Base-by-base conservation (phyloP, 805 yeast species). In the Tetrapisispora iriomotensis region DNA sequence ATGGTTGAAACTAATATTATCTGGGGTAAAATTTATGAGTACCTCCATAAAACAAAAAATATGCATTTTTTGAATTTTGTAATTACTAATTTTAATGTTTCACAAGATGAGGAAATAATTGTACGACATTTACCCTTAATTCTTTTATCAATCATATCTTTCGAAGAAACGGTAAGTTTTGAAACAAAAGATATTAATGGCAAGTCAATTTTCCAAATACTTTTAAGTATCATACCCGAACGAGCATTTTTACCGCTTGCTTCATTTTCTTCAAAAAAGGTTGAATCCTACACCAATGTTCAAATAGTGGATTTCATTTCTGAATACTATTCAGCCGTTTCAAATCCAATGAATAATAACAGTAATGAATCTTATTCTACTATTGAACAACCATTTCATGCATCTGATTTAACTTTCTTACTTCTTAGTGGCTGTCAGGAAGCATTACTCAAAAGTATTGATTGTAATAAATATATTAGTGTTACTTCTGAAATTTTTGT, bases 71-170 rank as follows among this genome's bases (percentile, higher is more conserved):
- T 85, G 7, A 60, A 64, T 5, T 88, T 79, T 56, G 68, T 84
- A 14, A 46, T 86, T 10, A 64, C 66, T 18, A 71, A 71, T 38
- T 90, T 85, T 63, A 74, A 83, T 46, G 76, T 87, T 22, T 47
- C 54, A 2, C 74, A 72, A 30, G 98, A 90, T 46, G 96, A 87
- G 48, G 97, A 87, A 45, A 85, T 86, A 82, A 61, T 80, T 7
- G 64, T 75, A 0, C 69, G 72, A 15, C 96, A 90, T 54, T 63
- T 82, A 7, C 96, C 97, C 0, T 59, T 85, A 31, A 69, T 82
- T 0, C 54, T 87, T 1, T 48, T 85, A 15, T 62, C 72, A 1
- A 42, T 70, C 2, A 52, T 81, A 18, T 41, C 66, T 3, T 50
- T 56, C 17, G 40, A 45, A 6, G 36, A 41, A n/a, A n/a, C 0